Evolutionary conservation across 1,284 basidiomycete genomes (phyloP), one percentile per base, ranked within the genome.

Genomic region (Melampsora abietis-canadensis): DNA sequence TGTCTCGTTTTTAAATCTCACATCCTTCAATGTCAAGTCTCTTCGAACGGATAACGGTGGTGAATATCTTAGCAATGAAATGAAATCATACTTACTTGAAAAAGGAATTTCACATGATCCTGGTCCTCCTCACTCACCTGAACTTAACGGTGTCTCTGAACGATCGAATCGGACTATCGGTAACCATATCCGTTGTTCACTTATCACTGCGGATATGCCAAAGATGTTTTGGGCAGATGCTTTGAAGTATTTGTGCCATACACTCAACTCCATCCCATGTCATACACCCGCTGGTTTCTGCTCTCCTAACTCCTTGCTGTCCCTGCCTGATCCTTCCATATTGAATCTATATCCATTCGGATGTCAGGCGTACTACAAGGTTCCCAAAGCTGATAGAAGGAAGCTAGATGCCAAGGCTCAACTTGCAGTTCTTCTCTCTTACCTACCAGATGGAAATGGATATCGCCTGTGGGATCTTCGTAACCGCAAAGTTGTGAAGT

Each of bases 51-150:
- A 85, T 77, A 80, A 81, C 37, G 81, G 82, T 21, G 79, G 79
- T 2, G 78, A 83, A 77, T 81, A 79, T 74, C 62, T 75, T 12
- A 76, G 75, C 4, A 76, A 77, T 3, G 78, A 74, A 4, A 81
- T 83, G 68, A n/a, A 69, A 12, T 76, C 74, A 0, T 81, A 79
- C 54, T 80, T 83, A 4, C 76, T 77, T 12, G 37, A 62, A 0
- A 40, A 75, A 6, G 83, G 83, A 15, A 84, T 82, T 4, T 54
- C 72, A 27, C 79, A 77, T 31, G 76, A 81, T 57, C 77, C 81
- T n/a, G 82, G 81, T 17, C 78, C 82, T 0, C 83, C 84, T 68
- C 80, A 85, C 73, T 80, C 82, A 3, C 82, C 82, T 2, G 76
- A 79, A 61, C 27, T 79, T 75, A 84, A 82, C 77, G 75, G 83